These are phyloP conservation scores for Isoetes taiwanensis DNA, from an alignment of 75 land plant species.

Conservation along the genomic window DNA sequence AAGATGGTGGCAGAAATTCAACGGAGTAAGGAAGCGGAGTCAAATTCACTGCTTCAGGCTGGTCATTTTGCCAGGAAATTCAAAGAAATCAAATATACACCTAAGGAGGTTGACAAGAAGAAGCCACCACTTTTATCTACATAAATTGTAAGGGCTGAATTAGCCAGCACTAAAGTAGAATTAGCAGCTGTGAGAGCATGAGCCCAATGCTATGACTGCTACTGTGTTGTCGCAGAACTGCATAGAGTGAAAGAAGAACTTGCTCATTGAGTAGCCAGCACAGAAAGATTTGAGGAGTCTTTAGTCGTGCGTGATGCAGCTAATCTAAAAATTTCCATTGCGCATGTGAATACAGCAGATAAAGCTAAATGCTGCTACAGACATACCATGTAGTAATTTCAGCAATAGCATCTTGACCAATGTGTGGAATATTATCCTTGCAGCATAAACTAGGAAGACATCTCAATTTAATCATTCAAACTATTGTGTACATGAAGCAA, in stretches of 20 bases:
- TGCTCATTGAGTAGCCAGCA: not conserved
- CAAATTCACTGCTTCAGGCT: slow-evolving; percentile 23
- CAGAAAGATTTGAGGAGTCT: not conserved
- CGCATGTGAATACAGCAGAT: too few species aligned
- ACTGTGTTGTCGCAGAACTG: not conserved
- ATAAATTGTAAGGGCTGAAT: not conserved
- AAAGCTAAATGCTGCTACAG: too few species aligned
- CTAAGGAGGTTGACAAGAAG: not conserved
- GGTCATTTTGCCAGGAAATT: slow-evolving; percentile 17
- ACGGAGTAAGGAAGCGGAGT: slow-evolving; percentile 16
- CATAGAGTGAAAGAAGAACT: not conserved
- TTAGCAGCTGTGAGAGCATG: not conserved
- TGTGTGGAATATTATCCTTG: too few species aligned
- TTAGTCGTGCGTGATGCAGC: not conserved
- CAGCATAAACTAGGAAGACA: too few species aligned
- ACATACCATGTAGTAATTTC: too few species aligned
- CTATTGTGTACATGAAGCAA: too few species aligned
- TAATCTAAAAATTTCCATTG: not conserved
- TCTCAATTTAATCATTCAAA: too few species aligned
- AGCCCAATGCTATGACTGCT: not conserved
- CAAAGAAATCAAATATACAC: slow-evolving; percentile 21
- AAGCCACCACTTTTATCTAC: not conserved
- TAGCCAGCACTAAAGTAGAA: slow-evolving; percentile 4
- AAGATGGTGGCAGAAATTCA: slow-evolving; percentile 16
- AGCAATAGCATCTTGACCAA: too few species aligned